Conservation (phyloP, 768 basidiomycete species). For the Pulveroboletus sp. region DNA sequence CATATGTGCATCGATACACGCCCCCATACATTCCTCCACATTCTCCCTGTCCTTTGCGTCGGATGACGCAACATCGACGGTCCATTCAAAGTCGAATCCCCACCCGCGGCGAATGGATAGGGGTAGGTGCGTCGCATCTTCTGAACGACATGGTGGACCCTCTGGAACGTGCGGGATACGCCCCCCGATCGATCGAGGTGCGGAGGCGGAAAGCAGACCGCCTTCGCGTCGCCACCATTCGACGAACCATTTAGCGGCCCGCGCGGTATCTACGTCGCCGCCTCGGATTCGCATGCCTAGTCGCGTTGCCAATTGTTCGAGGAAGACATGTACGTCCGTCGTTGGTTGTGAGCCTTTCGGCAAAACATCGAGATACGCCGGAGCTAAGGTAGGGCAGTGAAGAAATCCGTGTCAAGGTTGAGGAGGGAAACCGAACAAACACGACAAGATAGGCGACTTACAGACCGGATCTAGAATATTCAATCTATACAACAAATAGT, state of each 20-base stretch:
- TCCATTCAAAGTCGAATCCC: constrained; percentile 86
- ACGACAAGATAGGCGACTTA: constrained; percentile 34
- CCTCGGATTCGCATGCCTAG: constrained; percentile 83
- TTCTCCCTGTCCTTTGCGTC: constrained; percentile 13
- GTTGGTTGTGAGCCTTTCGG: constrained; percentile 53
- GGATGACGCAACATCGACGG: constrained; percentile 15
- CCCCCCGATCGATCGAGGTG: constrained; percentile 23
- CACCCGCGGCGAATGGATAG: constrained; percentile 52
- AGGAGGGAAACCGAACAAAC: constrained; percentile 1
- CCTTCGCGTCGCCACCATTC: constrained; percentile 84
- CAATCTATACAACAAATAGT: constrained; percentile 82
- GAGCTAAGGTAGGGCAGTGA: constrained; percentile 37
- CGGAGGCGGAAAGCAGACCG: constrained; percentile 48
- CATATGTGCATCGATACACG: constrained; percentile 56
- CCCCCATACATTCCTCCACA: constrained; percentile 67
- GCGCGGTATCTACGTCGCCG: constrained; percentile 60
- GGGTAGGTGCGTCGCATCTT: neutral
- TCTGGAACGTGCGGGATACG: neutral
- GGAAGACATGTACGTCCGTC: constrained; percentile 58
- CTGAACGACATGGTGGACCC: neutral
- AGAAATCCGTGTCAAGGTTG: neutral
- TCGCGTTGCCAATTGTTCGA: constrained; percentile 62
- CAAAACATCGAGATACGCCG: constrained; percentile 64
- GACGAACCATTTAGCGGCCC: constrained; percentile 79
- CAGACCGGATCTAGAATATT: constrained; percentile 71